These are phyloP conservation scores for Aspergillus baeticus DNA, from an alignment of 495 filamentous ascomycete genomes.

Conservation along the genomic window DNA sequence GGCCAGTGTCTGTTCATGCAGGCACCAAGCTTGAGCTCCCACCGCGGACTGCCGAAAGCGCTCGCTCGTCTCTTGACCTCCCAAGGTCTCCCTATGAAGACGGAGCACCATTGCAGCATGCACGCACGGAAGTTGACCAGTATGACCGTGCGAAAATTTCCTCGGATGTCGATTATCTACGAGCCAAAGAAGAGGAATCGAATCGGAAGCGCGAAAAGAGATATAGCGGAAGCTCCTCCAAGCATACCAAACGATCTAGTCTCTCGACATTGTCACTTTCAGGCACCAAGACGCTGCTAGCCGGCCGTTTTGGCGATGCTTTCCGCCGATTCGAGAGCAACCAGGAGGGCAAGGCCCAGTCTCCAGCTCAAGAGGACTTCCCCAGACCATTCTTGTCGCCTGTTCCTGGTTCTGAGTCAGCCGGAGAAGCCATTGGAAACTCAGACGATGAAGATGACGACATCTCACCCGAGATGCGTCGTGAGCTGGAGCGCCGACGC, in stretches of 20 bases:
- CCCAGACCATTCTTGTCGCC: slow-evolving; percentile 58
- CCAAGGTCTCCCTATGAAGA: slow-evolving; percentile 36
- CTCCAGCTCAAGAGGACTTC: slow-evolving; percentile 43
- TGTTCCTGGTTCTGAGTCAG: slow-evolving; percentile 60
- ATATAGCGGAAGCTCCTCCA: slow-evolving; percentile 50
- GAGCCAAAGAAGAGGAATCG: slow-evolving; percentile 71
- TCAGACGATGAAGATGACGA: slow-evolving; percentile 68
- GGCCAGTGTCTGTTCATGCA: slow-evolving; percentile 75
- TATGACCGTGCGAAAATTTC: slow-evolving; percentile 60
- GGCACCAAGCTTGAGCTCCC: slow-evolving; percentile 71
- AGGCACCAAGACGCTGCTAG: slow-evolving; percentile 81
- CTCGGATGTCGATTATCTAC: slow-evolving; percentile 86
- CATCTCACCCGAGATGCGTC: slow-evolving; percentile 82
- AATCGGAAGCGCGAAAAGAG: slow-evolving; percentile 70
- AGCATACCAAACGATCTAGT: slow-evolving; percentile 79
- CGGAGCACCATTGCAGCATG: slow-evolving; percentile 35
- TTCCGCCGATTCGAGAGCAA: slow-evolving; percentile 86
- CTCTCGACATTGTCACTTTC: slow-evolving; percentile 72
- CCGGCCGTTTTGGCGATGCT: slow-evolving; percentile 90
- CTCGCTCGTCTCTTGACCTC: slow-evolving; percentile 39
- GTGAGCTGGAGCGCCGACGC: slow-evolving; percentile 82
- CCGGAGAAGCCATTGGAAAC: slow-evolving; percentile 43
- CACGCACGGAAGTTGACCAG: slow-evolving; percentile 39
- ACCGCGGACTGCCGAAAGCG: slow-evolving; percentile 62
- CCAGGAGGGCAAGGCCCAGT: slow-evolving; percentile 50